Base-by-base conservation (phyloP, 306 rosid species). In the Biancaea sappan region DNA sequence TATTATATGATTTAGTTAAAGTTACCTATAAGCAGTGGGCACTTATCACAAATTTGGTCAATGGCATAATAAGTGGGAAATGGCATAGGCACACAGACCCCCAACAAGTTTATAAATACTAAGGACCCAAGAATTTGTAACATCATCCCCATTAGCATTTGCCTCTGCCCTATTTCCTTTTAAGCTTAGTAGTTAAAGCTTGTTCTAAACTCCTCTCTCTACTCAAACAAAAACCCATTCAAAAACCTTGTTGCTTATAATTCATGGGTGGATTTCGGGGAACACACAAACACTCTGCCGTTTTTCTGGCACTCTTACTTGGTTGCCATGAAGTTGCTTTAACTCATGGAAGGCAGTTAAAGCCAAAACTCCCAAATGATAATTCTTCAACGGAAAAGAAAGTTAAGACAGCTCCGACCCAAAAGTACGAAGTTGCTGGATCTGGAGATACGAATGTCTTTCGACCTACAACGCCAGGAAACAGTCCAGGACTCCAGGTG, bases 291-390 rank as follows among this genome's bases (percentile, higher is more conserved):
- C 24, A 15, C 44, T 35, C 70, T 2, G 38, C 37, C 38, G 44
- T 76, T 70, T 52, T 75, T 46, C 60, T 80, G 0, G 64, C 80
- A 22, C 24, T 80, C 18, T n/a, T n/a, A n/a, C 41, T 54, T 53
- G 52, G 43, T 0, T 81, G 24, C 71, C 25, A 76, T 4, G 40
- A 19, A 76, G 66, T 56, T 41, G 78, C 47, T 47, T 31, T 47
- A 76, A 15, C 75, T 26, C 71, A 81, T 56, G 75, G 21, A 1
- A 76, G 81, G 66, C 58, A 63, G 34, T 21, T 76, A 35, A 81
- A 71, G 6, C 14, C 56, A 21, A 5, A 19, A 29, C n/a, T 60
- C 3, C 29, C 38, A 21, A 68, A 65, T 22, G 57, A 56, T 57
- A 64, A 52, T 12, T 26, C 81, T n/a, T 59, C 76, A n/a, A 26